Percentiles rank a stretch among this genome's conserved stretches.
phyloP scores from a whole-genome alignment of 495 filamentous ascomycete genomes.

The Aspergillus leporis region DNA sequence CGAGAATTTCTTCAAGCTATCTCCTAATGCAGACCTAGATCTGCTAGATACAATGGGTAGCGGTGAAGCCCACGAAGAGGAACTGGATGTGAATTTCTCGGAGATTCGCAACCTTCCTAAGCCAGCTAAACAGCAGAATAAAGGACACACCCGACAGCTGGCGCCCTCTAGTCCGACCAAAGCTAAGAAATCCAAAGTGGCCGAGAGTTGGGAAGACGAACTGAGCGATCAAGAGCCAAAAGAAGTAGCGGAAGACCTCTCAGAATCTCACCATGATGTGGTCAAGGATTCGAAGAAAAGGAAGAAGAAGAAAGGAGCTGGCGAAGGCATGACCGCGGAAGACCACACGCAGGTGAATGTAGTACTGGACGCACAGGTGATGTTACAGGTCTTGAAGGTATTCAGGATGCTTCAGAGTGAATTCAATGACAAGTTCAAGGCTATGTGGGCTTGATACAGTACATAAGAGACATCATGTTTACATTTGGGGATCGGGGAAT shows the following conservation, averaged over 20 bases:
- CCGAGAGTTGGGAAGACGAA: constrained; percentile 25
- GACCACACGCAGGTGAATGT: not conserved
- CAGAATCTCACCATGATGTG: not conserved
- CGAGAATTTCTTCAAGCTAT: constrained; percentile 23
- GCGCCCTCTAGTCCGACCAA: not conserved
- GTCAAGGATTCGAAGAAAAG: not conserved
- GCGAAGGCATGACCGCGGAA: not conserved
- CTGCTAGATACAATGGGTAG: constrained; percentile 20
- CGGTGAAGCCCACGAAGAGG: constrained; percentile 18
- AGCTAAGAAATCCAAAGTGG: constrained; percentile 8
- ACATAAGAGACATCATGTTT: not conserved
- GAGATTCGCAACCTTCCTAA: not conserved
- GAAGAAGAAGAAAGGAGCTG: not conserved
- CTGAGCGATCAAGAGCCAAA: constrained; percentile 7
- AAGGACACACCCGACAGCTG: not conserved
- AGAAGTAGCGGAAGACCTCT: constrained; percentile 12
- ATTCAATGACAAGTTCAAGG: constrained; percentile 67
- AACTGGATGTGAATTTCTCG: constrained; percentile 10
- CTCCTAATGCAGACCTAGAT: constrained; percentile 14
- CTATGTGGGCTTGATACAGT: constrained; percentile 48
- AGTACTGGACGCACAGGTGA: constrained; percentile 27
- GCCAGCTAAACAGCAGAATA: not conserved
- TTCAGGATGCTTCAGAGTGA: constrained; percentile 55
- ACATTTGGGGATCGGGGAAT: too few relatives aligned
- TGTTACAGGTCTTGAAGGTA: constrained; percentile 50